Base-by-base conservation (phyloP, 2,329 filamentous ascomycete species). In the Corynespora cassiicola region DNA sequence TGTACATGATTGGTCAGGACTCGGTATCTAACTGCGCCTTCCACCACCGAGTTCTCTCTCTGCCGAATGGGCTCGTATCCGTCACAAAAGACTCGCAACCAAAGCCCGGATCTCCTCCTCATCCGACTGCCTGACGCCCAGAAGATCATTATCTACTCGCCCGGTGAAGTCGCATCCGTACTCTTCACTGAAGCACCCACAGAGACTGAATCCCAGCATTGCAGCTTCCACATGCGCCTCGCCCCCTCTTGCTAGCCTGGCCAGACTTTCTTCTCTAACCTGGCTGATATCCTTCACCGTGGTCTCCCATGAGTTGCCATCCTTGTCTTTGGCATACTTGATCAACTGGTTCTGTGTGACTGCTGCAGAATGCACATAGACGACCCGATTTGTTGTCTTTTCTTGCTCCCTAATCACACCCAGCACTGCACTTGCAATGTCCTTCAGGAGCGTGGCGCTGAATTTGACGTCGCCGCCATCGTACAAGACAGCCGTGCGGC, bases 331-430 rank as follows among this genome's bases (percentile, higher is more conserved):
- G n/a, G 57, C 61, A 20, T 64, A 58, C 15, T 52, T 52, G 14
- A 72, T 42, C 8, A 72, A 34, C 33, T 66, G 42, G 24, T 71
- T 71, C 52, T 72, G 67, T 10, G 68, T 65, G 3, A 66, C 31
- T 1, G 54, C 43, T 5, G 57, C 48, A 29, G 54, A 60, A 16
- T 72, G 66, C n/a, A 72, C 44, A 29, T 67, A 65, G 7, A 73
- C 56, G 11, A 54, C 40, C 15, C 64, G 58, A 35, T 72, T 66
- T 23, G 47, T 57, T 0, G 68, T 71, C 40, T 68, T 50, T 6
- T 56, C 58, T 2, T 56, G 60, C 17, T 69, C 39, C 28, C 56
- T 42, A 23, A 72, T 47, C 9, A 69, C 50, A 6, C 54, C 58
- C 5, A 58, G 54, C 2, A 66, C 62, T 7, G 59, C 63, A 28